phyloP scores from a whole-genome alignment of 202 grass and related monocot species.

The Digitaria exilis region DNA sequence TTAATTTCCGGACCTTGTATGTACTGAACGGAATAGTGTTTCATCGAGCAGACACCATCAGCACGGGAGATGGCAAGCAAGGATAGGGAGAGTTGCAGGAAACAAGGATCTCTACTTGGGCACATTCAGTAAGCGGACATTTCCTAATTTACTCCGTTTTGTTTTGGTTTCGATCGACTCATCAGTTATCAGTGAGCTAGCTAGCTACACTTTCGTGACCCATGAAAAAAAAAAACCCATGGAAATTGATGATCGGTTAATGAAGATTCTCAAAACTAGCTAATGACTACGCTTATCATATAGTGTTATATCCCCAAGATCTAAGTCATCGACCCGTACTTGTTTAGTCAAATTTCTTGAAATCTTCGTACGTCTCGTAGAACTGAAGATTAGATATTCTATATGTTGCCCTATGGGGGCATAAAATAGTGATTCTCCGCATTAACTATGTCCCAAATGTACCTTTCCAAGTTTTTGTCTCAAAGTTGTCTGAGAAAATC shows the following conservation, averaged over 20 bases:
- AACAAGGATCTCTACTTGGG: constrained; percentile 97
- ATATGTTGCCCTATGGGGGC: constrained; percentile 44
- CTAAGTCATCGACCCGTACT: constrained; percentile 48
- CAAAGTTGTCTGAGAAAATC: constrained; percentile 66
- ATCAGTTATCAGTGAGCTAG: neutral
- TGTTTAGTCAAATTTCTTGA: constrained; percentile 60
- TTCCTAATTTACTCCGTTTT: neutral
- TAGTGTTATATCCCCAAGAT: constrained; percentile 40
- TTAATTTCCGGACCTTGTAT: neutral
- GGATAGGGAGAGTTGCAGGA: constrained; percentile 94
- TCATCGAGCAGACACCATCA: constrained; percentile 76
- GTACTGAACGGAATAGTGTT: neutral
- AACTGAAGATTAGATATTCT: constrained; percentile 63
- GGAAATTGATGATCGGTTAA: constrained; percentile 22
- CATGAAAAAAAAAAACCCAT: neutral
- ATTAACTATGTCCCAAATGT: constrained; percentile 70
- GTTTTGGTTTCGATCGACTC: neutral
- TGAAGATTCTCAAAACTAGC: constrained; percentile 34
- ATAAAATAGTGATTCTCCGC: constrained; percentile 54
- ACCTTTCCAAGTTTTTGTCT: constrained; percentile 80
- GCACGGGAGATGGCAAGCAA: constrained; percentile 98
- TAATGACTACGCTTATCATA: constrained; percentile 38
- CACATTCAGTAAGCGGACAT: constrained; percentile 80
- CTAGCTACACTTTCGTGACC: neutral
- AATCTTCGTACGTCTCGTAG: constrained; percentile 62